Evolutionary conservation across 371 early-diverging fungal species (phyloP).

Genomic region (Batkoa obscura): DNA sequence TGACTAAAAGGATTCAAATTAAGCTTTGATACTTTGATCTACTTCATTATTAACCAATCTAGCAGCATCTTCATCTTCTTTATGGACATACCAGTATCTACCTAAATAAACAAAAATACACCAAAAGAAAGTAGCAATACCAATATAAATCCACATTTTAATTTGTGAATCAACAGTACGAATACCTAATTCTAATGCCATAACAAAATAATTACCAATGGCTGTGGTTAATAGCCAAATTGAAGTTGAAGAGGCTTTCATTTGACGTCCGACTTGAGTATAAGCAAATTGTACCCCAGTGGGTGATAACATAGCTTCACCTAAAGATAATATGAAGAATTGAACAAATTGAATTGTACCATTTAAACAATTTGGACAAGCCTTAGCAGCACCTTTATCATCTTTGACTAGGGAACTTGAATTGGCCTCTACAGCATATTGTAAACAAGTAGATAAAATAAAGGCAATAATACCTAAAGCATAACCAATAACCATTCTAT

Average conservation of each 20-base stretch:
- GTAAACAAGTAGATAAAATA: background rate
- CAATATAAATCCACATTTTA: slow-evolving; percentile 1
- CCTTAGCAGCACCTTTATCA: background rate
- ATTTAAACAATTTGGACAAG: slow-evolving; percentile 10
- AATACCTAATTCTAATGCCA: background rate
- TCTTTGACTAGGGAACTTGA: background rate
- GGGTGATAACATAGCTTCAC: slow-evolving; percentile 31
- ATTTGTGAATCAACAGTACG: background rate
- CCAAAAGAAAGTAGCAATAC: background rate
- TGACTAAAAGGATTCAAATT: too few species aligned
- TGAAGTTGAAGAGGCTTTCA: slow-evolving; percentile 12
- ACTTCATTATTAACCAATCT: too few species aligned
- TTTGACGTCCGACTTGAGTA: slow-evolving; percentile 5
- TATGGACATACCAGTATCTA: background rate
- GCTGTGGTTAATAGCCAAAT: slow-evolving; percentile 17
- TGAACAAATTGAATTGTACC: slow-evolving; percentile 25
- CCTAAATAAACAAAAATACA: background rate
- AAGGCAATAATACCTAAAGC: slow-evolving; percentile 1
- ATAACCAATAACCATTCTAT: background rate
- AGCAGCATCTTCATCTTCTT: background rate
- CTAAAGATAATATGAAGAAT: slow-evolving; percentile 30
- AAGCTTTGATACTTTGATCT: too few species aligned
- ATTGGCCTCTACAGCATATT: background rate
- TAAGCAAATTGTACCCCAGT: slow-evolving; percentile 28
- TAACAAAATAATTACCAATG: slow-evolving; percentile 9